Percentiles rank a stretch among this genome's conserved stretches.
Evolutionary conservation across 768 basidiomycete genomes (phyloP).

Genomic region (Suillus subaureus): DNA sequence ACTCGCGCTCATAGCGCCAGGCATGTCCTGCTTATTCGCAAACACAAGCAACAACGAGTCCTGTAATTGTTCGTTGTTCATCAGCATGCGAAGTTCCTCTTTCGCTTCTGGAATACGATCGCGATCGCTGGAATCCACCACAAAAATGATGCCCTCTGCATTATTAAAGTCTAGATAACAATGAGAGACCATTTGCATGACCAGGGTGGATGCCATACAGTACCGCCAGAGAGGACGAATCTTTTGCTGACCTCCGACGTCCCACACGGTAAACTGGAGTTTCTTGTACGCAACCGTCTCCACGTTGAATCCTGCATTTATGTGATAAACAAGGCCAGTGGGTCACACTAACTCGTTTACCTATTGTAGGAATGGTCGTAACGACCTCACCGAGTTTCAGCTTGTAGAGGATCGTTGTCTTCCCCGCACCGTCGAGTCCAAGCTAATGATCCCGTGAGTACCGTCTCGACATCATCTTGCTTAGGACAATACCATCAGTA

Average conservation of each 20-base stretch:
- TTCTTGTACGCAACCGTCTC: constrained; percentile 99
- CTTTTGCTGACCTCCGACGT: constrained; percentile 98
- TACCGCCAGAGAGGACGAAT: constrained; percentile 98
- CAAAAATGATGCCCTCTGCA: constrained; percentile 96
- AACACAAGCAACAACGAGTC: constrained; percentile 97
- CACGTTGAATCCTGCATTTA: constrained; percentile 81
- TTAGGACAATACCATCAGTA: neutral
- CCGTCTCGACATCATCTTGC: neutral
- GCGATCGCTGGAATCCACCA: constrained; percentile 94
- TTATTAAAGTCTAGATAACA: constrained; percentile 66
- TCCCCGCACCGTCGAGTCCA: constrained; percentile 96
- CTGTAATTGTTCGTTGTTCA: constrained; percentile 97
- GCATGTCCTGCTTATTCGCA: constrained; percentile 98
- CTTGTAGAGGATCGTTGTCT: constrained; percentile 98
- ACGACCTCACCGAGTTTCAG: constrained; percentile 98
- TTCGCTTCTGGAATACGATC: constrained; percentile 97
- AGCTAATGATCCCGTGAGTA: constrained; percentile 41
- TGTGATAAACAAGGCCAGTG: neutral
- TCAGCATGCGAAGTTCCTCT: constrained; percentile 91
- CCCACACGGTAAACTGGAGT: constrained; percentile 93
- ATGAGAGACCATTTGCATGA: neutral
- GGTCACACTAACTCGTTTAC: constrained; percentile 34
- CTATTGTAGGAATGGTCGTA: constrained; percentile 93
- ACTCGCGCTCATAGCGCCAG: constrained; percentile 96
- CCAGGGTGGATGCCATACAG: constrained; percentile 10